Percentiles rank a stretch among this genome's conserved stretches.
Evolutionary conservation across 2,329 filamentous ascomycete species (phyloP).

Genomic region (Scedosporium boydii): DNA sequence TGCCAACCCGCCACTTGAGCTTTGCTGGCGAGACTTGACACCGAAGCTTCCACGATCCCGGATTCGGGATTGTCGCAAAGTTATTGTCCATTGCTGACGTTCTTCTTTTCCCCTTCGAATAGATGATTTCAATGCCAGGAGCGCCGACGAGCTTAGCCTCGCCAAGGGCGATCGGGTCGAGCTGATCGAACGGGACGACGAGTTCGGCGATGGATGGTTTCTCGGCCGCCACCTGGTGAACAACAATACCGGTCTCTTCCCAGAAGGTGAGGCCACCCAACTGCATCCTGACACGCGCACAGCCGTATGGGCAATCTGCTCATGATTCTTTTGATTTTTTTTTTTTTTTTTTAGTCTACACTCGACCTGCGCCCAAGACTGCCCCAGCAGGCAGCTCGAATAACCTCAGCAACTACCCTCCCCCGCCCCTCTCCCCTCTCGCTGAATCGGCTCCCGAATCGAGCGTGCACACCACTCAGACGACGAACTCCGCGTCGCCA

Average conservation of each 20-base stretch:
- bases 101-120: conserved; percentile 5
- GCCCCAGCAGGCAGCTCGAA: conserved; percentile 16
- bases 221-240: conserved; percentile 65
- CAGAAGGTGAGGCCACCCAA: conserved; percentile 53
- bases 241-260: conserved; percentile 69
- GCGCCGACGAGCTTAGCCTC: conserved; percentile 85
- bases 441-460: conserved; percentile 20
- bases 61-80: no score
- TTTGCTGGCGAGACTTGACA: conserved; percentile 2
- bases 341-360: conserved; percentile 44
- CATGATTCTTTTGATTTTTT: conserved; percentile 7
- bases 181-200: conserved; percentile 75
- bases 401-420: conserved; percentile 7
- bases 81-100: background rate
- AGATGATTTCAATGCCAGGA: conserved; percentile 91
- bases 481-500: conserved; percentile 14
- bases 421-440: conserved; percentile 20
- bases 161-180: conserved; percentile 77
- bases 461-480: conserved; percentile 7
- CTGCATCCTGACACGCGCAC: conserved; percentile 9
- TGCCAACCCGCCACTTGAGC: conserved; percentile 1
- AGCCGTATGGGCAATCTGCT: conserved; percentile 13
- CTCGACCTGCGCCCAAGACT: conserved; percentile 44
- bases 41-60: no score
- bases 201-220: conserved; percentile 85